Evolutionary conservation across 768 basidiomycete species (phyloP).

Genomic region (Tulasnella calospora): DNA sequence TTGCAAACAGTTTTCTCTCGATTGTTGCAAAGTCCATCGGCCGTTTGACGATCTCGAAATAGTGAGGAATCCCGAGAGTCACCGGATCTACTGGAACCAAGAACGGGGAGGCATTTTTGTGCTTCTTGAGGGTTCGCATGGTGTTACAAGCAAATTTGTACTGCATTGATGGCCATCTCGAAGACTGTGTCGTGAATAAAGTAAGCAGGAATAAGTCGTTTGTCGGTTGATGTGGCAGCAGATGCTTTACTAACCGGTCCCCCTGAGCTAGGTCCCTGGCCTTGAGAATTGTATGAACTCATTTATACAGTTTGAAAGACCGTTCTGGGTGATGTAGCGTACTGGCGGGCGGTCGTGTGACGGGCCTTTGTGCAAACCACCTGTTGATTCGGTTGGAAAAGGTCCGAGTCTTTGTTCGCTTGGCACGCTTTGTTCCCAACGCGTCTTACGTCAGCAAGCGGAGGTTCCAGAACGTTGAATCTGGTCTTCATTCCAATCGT

Average conservation of each 20-base stretch:
- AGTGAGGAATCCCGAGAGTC: conserved; percentile 42
- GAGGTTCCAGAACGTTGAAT: background rate
- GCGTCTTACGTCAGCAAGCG: background rate
- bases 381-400: background rate
- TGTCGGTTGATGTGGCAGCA: background rate
- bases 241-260: background rate
- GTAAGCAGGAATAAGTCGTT: background rate
- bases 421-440: background rate
- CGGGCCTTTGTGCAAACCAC: background rate
- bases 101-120: conserved; percentile 39
- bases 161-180: conserved; percentile 3
- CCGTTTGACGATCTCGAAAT: conserved; percentile 37
- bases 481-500: background rate
- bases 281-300: background rate
- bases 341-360: background rate
- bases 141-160: conserved; percentile 32
- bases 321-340: background rate
- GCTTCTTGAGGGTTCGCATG: conserved; percentile 40
- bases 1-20: conserved; percentile 39
- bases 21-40: conserved; percentile 46
- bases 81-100: conserved; percentile 42
- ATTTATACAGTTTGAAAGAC: background rate
- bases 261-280: background rate
- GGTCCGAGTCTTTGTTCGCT: conserved; percentile 4
- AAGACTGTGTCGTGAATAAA: background rate